Evolutionary conservation across 768 basidiomycete species (phyloP).

Genomic region (Panaeolus cyanescens): DNA sequence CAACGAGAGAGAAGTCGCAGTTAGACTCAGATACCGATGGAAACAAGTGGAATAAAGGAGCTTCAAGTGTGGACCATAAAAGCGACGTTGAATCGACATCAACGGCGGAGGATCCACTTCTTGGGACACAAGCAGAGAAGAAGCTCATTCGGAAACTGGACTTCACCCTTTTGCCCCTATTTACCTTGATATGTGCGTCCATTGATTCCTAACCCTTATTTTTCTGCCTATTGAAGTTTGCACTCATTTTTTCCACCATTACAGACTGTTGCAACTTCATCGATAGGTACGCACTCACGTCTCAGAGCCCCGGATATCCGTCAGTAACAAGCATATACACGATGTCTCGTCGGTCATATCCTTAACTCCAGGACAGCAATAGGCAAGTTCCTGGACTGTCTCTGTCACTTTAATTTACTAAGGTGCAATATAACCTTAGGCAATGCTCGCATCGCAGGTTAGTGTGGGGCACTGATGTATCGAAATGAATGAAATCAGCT

Average conservation of each 20-base stretch:
- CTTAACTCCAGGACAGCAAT: conserved; percentile 18
- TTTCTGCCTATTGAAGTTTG: background rate
- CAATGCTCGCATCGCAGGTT: conserved; percentile 26
- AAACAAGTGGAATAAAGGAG: background rate
- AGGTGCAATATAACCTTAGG: conserved; percentile 1
- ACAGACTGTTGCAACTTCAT: conserved; percentile 40
- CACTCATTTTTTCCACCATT: background rate
- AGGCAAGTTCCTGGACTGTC: conserved; percentile 11
- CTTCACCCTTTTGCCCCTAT: conserved; percentile 34
- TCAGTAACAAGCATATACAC: background rate
- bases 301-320: background rate
- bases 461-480: background rate
- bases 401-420: background rate
- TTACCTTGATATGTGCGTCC: conserved; percentile 39
- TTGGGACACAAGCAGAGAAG: conserved; percentile 22
- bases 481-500: background rate
- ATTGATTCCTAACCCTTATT: background rate
- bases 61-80: background rate
- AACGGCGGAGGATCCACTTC: background rate
- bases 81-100: background rate
- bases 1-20: background rate
- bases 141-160: conserved; percentile 38
- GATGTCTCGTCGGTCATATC: background rate
- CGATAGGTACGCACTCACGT: conserved; percentile 26
- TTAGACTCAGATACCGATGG: background rate